Conservation (phyloP, 805 yeast genomes). For the Saturnispora halmiae region DNA sequence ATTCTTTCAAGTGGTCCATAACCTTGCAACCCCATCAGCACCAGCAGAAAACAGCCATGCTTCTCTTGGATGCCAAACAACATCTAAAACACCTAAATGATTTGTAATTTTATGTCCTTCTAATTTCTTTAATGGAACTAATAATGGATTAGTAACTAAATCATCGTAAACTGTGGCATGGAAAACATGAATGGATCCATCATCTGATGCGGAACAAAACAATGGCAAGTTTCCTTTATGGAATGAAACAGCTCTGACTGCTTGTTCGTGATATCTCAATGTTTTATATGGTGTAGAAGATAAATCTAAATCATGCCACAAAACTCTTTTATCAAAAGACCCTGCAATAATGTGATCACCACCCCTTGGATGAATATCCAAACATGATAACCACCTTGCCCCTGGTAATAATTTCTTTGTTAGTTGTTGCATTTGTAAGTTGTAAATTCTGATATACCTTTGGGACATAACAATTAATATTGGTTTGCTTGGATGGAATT, state of each 20-base stretch:
- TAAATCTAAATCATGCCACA: constrained; percentile 96
- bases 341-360: constrained; percentile 93
- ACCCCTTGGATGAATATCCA: constrained; percentile 85
- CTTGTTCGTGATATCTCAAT: constrained; percentile 87
- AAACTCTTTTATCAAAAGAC: constrained; percentile 87
- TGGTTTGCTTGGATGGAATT: constrained; percentile 94
- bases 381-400: constrained; percentile 85
- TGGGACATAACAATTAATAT: constrained; percentile 91
- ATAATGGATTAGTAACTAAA: constrained; percentile 86
- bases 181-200: constrained; percentile 87
- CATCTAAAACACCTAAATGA: constrained; percentile 78
- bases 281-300: constrained; percentile 89
- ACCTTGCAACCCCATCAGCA: constrained; percentile 90
- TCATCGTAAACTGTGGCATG: constrained; percentile 96
- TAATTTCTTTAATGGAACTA: constrained; percentile 91
- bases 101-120: constrained; percentile 77
- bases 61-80: constrained; percentile 94
- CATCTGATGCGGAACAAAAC: constrained; percentile 92
- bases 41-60: constrained; percentile 98
- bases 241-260: constrained; percentile 81
- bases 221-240: constrained; percentile 81
- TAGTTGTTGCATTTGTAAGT: constrained; percentile 75
- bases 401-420: constrained; percentile 87
- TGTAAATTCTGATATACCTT: constrained; percentile 84
- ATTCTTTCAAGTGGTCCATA: constrained; percentile 75